phyloP scores from a whole-genome alignment of 2,329 filamentous ascomycete species.

The Emergomyces africanus region DNA sequence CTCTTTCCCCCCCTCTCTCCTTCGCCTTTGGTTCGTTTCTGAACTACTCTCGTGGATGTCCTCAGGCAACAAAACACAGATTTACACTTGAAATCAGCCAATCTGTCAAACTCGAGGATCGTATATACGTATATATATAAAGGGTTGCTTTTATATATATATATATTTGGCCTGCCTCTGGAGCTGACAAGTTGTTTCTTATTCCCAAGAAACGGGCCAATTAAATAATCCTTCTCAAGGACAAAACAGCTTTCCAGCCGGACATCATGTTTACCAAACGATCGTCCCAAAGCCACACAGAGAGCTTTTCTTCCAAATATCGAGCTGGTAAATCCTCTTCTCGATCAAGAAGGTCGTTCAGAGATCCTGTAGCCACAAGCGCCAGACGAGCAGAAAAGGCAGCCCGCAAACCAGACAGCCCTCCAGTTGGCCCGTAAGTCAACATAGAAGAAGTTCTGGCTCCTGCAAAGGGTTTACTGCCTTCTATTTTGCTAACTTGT shows the following conservation, averaged over 20 bases:
- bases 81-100: background rate
- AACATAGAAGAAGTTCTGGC: background rate
- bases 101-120: background rate
- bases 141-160: background rate
- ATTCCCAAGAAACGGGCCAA: background rate
- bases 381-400: conserved; percentile 17
- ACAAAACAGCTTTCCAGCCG: background rate
- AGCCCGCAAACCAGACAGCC: conserved; percentile 18
- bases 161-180: background rate
- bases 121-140: background rate
- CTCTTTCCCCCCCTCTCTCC: background rate
- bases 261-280: conserved; percentile 11
- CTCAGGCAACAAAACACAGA: background rate
- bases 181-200: background rate
- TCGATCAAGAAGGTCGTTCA: conserved; percentile 16
- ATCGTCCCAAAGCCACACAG: conserved; percentile 12
- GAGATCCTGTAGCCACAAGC: conserved; percentile 13
- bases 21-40: conserved; percentile 1
- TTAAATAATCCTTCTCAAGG: background rate
- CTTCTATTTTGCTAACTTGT: background rate
- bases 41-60: background rate
- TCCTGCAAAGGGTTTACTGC: background rate
- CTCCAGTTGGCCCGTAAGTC: conserved; percentile 25
- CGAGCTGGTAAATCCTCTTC: conserved; percentile 17
- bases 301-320: conserved; percentile 20